Base-by-base conservation (phyloP, 1,284 basidiomycete species). In the Macrocybe sp. region DNA sequence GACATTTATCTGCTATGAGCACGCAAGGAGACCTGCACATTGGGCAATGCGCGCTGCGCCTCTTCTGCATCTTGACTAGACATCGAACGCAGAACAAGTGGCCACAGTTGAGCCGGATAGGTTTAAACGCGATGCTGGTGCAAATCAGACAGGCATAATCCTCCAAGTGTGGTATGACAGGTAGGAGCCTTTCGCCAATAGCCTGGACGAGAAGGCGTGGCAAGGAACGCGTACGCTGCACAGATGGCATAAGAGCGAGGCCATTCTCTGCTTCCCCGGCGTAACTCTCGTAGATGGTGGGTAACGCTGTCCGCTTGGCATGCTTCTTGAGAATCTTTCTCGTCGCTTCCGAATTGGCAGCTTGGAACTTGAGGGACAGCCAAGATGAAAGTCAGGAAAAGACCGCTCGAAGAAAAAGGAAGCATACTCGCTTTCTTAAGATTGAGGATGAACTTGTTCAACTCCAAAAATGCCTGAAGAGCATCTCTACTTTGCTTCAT, bases 251-350 rank as follows among this genome's bases (percentile, higher is more conserved):
- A 35, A 49, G 40, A 5, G 49, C 41, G 3, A 22, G 22, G 4
- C 22, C 22, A 4, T 22, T 22, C 22, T 22, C 22, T 22, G 22
- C 22, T 4, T 22, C 22, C 22, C 22, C 22, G 22, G 22, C 22
- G 4, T 22, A 22, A 22, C 22, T 22, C 35, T 52, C 50, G 32
- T 14, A 52, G 46, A 35, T 56, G 11, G 78, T 63, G 1, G 81
- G 80, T 3, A 89, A 68, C 0, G 83, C 78, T 0, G 90, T 92
- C 4, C 92, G 83, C 64, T 97, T 97, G 29, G 90, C 81, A 63
- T 97, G 95, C 64, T 97, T 97, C 74, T 97, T 97, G 52, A 97
- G 78, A 52, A 93, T 92, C 68, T 93, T 93, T 39, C 89, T 80
- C 1, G 83, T 86, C 1, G 94, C 95, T 64, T 97, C 92, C 6